Evolutionary conservation across 2,329 filamentous ascomycete species (phyloP).

Genomic region (Exophiala sp.): DNA sequence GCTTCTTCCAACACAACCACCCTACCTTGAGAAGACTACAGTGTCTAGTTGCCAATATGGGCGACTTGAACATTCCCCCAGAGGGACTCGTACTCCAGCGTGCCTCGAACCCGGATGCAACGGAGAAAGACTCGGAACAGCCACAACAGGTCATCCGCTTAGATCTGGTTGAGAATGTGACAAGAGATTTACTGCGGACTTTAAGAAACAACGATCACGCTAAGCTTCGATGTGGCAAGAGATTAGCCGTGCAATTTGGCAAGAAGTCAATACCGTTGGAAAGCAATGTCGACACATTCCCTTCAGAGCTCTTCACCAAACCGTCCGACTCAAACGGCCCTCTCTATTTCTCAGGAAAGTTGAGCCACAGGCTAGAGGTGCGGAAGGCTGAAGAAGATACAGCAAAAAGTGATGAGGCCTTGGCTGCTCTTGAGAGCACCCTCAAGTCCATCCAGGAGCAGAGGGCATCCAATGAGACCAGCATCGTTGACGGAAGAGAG

Average conservation of each 20-base stretch:
- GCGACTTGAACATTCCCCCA: constrained; percentile 18
- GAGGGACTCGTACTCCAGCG: constrained; percentile 17
- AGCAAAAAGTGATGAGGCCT: constrained; percentile 53
- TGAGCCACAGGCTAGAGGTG: constrained; percentile 54
- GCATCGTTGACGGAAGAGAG: constrained; percentile 37
- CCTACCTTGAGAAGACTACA: background rate
- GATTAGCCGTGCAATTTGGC: constrained; percentile 52
- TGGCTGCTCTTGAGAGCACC: constrained; percentile 54
- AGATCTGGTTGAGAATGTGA: constrained; percentile 40
- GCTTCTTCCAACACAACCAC: constrained; percentile 1
- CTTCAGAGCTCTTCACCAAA: constrained; percentile 53
- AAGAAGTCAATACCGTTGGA: constrained; percentile 52
- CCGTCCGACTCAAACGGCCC: constrained; percentile 40
- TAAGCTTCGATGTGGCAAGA: constrained; percentile 44
- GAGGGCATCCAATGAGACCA: constrained; percentile 54
- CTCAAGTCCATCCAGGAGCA: constrained; percentile 55
- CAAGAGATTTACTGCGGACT: constrained; percentile 43
- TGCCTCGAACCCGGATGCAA: constrained; percentile 1
- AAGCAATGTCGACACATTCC: constrained; percentile 48
- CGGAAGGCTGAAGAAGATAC: constrained; percentile 51
- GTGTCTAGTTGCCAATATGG: constrained; percentile 18
- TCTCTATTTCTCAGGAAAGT: constrained; percentile 51
- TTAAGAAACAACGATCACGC: constrained; percentile 41
- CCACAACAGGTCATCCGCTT: constrained; percentile 44
- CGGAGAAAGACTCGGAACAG: constrained; percentile 25